phyloP scores from a whole-genome alignment of 106 monocot species.

The Agapanthus africanus region DNA sequence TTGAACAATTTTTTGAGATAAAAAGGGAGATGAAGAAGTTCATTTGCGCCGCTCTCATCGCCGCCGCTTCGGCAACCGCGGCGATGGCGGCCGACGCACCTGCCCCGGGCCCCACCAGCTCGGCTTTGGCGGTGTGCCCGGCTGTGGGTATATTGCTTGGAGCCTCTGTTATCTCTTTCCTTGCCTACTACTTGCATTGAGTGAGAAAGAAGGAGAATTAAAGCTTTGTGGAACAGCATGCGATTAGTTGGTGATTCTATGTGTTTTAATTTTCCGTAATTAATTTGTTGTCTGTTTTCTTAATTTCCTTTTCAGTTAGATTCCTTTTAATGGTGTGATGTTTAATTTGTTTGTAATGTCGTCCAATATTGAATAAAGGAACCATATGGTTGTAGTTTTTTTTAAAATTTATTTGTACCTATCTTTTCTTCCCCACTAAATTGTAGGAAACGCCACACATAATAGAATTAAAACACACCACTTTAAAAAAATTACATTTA shows the following conservation, averaged over 20 bases:
- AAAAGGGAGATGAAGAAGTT: slow-evolving; percentile 84
- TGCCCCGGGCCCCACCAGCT: slow-evolving; percentile 37
- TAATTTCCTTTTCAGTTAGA: too few species aligned
- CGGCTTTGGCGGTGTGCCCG: slow-evolving; percentile 27
- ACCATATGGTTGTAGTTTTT: too few species aligned
- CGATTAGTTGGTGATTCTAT: neutral
- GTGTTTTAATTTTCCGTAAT: neutral
- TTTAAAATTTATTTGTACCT: too few species aligned
- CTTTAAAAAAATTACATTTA: too few species aligned
- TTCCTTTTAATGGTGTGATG: too few species aligned
- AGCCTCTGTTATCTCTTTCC: slow-evolving; percentile 61
- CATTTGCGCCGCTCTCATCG: slow-evolving; percentile 48
- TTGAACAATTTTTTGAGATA: neutral
- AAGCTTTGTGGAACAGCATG: neutral
- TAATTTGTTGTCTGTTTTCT: neutral
- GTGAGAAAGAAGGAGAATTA: neutral
- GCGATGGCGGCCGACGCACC: slow-evolving; percentile 40
- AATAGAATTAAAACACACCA: too few species aligned
- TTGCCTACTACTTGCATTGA: slow-evolving; percentile 53
- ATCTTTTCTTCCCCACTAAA: too few species aligned
- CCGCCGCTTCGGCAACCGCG: slow-evolving; percentile 28
- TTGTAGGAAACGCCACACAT: too few species aligned
- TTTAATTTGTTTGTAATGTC: neutral
- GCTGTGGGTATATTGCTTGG: slow-evolving; percentile 36
- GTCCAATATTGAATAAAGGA: neutral